Conservation (phyloP, 768 basidiomycete genomes). For the Kwoniella pini region DNA sequence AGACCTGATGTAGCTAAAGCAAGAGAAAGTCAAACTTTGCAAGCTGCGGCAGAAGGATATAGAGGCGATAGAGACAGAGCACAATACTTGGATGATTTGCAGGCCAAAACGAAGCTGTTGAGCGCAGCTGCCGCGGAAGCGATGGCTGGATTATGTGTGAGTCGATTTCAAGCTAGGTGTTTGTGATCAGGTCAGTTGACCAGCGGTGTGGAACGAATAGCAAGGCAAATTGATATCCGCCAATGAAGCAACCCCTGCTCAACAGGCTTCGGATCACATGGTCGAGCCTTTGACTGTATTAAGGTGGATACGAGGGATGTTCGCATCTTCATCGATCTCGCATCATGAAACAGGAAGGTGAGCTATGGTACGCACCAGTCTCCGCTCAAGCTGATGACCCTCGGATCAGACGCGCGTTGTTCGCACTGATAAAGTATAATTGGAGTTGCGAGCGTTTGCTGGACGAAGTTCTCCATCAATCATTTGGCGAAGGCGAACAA, state of each 20-base stretch:
- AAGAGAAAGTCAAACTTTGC: slow-evolving; percentile 70
- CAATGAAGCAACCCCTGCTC: slow-evolving; percentile 34
- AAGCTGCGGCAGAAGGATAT: slow-evolving; percentile 62
- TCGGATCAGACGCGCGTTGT: slow-evolving; percentile 71
- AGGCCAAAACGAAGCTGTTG: slow-evolving; percentile 67
- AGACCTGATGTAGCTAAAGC: slow-evolving; percentile 73
- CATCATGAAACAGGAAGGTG: slow-evolving; percentile 41
- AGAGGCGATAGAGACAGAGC: slow-evolving; percentile 63
- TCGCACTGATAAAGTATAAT: slow-evolving; percentile 65
- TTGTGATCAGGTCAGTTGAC: background rate
- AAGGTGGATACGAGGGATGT: slow-evolving; percentile 53
- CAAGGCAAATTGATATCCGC: slow-evolving; percentile 70
- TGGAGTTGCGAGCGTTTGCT: slow-evolving; percentile 63
- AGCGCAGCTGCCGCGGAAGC: slow-evolving; percentile 84
- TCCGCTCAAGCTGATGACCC: slow-evolving; percentile 25
- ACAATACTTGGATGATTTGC: slow-evolving; percentile 53
- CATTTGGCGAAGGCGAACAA: slow-evolving; percentile 60
- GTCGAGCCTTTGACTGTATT: slow-evolving; percentile 50
- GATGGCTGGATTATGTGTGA: slow-evolving; percentile 80
- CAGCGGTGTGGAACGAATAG: slow-evolving; percentile 55
- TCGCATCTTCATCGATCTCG: slow-evolving; percentile 31
- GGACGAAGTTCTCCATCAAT: slow-evolving; percentile 67
- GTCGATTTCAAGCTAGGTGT: slow-evolving; percentile 52
- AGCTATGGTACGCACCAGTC: slow-evolving; percentile 10
- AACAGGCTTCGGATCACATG: slow-evolving; percentile 30